phyloP scores from a whole-genome alignment of 2,329 filamentous ascomycete species.

The Escovopsis sp. region DNA sequence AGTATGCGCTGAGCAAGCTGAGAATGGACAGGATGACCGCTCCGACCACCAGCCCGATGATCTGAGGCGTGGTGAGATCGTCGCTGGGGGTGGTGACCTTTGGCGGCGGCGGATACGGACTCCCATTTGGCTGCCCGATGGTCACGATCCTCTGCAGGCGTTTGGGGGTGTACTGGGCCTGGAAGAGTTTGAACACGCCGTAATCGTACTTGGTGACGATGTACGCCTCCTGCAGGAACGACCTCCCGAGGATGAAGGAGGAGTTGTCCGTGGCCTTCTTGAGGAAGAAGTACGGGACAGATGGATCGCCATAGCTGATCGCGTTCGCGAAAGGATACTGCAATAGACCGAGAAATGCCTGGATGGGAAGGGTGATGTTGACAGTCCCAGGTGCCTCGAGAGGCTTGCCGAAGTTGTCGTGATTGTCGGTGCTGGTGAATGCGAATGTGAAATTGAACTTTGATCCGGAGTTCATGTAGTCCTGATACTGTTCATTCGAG shows the following conservation, averaged over 20 bases:
- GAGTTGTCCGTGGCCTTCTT: constrained; percentile 36
- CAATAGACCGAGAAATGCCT: constrained; percentile 34
- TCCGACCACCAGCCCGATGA: constrained; percentile 31
- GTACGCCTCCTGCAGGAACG: constrained; percentile 56
- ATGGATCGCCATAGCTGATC: constrained; percentile 28
- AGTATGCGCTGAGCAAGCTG: constrained; percentile 17
- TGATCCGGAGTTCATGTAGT: constrained; percentile 26
- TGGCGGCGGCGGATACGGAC: constrained; percentile 28
- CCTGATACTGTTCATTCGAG: constrained; percentile 36
- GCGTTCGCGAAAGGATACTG: constrained; percentile 31
- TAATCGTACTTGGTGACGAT: constrained; percentile 41
- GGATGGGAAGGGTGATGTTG: constrained; percentile 38
- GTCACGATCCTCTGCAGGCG: constrained; percentile 23
- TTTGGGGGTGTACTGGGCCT: constrained; percentile 35
- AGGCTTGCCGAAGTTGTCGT: constrained; percentile 34
- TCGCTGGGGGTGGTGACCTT: constrained; percentile 2
- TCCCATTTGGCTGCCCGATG: constrained; percentile 28
- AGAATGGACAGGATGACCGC: constrained; percentile 18
- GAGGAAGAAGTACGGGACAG: constrained; percentile 50
- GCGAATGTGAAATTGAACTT: constrained; percentile 39
- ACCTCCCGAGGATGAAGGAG: constrained; percentile 47
- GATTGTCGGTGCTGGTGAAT: constrained; percentile 39
- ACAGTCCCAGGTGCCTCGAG: constrained; percentile 33
- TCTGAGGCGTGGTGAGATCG: constrained; percentile 24
- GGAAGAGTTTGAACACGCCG: constrained; percentile 36